Percentiles rank a stretch among this genome's conserved stretches.
These are phyloP conservation scores for Myxozyma geophila DNA, from an alignment of 805 yeast species.

Conservation along the genomic window DNA sequence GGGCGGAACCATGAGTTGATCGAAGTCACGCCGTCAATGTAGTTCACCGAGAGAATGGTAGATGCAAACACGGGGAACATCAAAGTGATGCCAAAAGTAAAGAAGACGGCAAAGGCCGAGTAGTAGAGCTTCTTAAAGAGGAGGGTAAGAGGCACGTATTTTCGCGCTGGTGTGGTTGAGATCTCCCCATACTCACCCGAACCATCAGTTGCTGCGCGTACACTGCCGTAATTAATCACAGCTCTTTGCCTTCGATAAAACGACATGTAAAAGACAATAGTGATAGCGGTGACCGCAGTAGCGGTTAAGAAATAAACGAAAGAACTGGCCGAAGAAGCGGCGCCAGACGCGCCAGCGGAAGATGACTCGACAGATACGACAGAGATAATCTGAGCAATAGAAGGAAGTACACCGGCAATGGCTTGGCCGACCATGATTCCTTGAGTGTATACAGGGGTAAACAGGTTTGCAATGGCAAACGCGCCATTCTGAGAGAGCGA, in stretches of 20 bases:
- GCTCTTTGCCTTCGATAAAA: constrained; percentile 43
- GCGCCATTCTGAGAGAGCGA: constrained; percentile 87
- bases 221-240: constrained; percentile 28
- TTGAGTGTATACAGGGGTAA: constrained; percentile 79
- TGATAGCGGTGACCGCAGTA: constrained; percentile 51
- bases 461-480: constrained; percentile 80
- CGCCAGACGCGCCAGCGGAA: constrained; percentile 41
- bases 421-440: constrained; percentile 96
- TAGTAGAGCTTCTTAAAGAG: constrained; percentile 66
- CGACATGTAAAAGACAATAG: constrained; percentile 51
- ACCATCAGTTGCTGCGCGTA: background rate
- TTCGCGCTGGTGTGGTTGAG: constrained; percentile 13
- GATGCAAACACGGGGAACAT: constrained; percentile 91
- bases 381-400: constrained; percentile 65
- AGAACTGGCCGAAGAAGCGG: constrained; percentile 23
- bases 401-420: constrained; percentile 89
- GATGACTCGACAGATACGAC: constrained; percentile 46
- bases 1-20: constrained; percentile 29
- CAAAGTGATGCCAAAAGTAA: constrained; percentile 74
- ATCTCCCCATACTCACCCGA: constrained; percentile 6
- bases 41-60: constrained; percentile 58
- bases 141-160: constrained; percentile 61
- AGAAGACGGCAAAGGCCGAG: constrained; percentile 70
- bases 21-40: constrained; percentile 37
- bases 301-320: constrained; percentile 57